Percentiles rank a stretch among this genome's conserved stretches.
Conservation (phyloP, 108 stramenopile genomes). For the Pseudonitzschia multiseries region DNA sequence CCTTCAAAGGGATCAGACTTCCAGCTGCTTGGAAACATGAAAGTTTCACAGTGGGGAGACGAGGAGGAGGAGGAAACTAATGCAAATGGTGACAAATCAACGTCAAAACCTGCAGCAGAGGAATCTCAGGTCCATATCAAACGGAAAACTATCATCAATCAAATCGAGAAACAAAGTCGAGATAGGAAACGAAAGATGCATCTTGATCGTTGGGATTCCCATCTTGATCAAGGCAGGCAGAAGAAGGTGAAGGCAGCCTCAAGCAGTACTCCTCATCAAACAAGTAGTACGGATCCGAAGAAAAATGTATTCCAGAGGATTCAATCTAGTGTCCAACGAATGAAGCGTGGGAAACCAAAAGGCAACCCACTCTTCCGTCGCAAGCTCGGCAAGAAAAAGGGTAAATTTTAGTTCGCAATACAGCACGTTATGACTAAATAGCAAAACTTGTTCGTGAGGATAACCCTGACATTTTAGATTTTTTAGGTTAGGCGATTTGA, state of each 20-base stretch:
- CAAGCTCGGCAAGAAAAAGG: constrained; percentile 15
- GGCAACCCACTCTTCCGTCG: constrained; percentile 27
- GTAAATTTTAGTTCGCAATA: neutral
- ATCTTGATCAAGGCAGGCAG: constrained; percentile 66
- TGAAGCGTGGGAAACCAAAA: constrained; percentile 55
- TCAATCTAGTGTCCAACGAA: constrained; percentile 52
- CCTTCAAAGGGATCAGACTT: constrained; percentile 31
- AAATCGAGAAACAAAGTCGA: constrained; percentile 51
- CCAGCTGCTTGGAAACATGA: constrained; percentile 56
- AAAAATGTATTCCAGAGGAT: constrained; percentile 65
- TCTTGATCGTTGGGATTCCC: constrained; percentile 72
- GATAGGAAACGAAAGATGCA: constrained; percentile 66
- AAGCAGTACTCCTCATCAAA: neutral
- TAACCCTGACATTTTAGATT: neutral
- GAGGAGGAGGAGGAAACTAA: constrained; percentile 33
- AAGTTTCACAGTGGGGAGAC: constrained; percentile 63
- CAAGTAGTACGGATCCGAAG: constrained; percentile 17
- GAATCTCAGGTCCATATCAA: constrained; percentile 17
- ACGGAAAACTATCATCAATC: constrained; percentile 34
- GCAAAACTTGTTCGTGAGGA: too few relatives aligned
- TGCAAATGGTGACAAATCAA: constrained; percentile 8
- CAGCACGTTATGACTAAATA: neutral
- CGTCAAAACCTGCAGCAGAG: neutral
- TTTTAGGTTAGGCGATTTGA: constrained; percentile 4
- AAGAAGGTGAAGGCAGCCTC: constrained; percentile 6